These are phyloP conservation scores for Wickerhamomyces strasburgensis DNA, from an alignment of 805 yeast genomes.

Conservation along the genomic window DNA sequence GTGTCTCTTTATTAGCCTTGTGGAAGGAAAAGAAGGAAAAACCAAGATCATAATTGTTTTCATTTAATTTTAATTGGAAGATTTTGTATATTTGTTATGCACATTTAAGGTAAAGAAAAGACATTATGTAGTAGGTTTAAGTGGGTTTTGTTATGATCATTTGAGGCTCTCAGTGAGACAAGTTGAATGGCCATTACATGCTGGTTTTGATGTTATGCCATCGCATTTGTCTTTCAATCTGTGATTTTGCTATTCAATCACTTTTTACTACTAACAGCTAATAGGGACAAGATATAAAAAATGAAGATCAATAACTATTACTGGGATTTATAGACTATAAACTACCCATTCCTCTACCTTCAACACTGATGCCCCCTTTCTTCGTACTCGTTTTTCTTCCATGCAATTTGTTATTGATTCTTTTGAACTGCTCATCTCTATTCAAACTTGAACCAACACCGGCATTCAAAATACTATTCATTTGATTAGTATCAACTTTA, in stretches of 20 bases:
- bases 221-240: no score
- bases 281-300: no score
- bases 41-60: constrained; percentile 86
- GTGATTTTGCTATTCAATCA: no score
- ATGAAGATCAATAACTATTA: no score
- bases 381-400: constrained; percentile 29
- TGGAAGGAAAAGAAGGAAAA: constrained; percentile 99
- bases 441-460: constrained; percentile 49
- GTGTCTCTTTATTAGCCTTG: constrained; percentile 98
- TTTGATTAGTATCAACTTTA: constrained; percentile 39
- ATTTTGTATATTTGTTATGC: constrained; percentile 26
- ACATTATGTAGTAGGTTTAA: no score
- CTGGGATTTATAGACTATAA: no score
- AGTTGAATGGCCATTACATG: no score
- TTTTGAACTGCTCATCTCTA: constrained; percentile 76
- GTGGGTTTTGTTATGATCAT: no score
- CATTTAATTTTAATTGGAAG: constrained; percentile 7
- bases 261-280: no score
- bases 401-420: constrained; percentile 47
- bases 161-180: no score
- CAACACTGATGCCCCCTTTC: constrained; percentile 75
- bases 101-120: constrained; percentile 18
- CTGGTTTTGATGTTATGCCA: no score
- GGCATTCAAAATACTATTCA: constrained; percentile 29
- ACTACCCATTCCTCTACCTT: constrained; percentile 28